A percentile compares a stretch with the other conserved stretches of the same genome.
phyloP scores from a whole-genome alignment of 495 filamentous ascomycete genomes.

The Ramalina intermedia region DNA sequence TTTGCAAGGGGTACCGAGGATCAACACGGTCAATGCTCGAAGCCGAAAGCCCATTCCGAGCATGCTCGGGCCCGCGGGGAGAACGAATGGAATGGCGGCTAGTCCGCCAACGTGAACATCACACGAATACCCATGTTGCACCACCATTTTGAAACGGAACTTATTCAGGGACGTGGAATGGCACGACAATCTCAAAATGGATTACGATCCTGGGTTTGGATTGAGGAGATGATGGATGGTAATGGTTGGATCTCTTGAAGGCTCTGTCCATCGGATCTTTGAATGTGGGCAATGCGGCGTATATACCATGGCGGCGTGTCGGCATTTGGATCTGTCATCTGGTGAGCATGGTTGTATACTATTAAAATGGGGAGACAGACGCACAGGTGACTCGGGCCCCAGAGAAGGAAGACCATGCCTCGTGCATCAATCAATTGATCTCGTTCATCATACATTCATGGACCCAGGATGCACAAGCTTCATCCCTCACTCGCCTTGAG shows the following conservation, averaged over 20 bases:
- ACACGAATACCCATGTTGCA: too few species aligned
- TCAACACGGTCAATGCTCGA: slow-evolving; percentile 36
- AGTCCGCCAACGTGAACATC: slow-evolving; percentile 21
- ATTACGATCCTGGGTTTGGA: not conserved
- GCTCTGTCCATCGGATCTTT: too few species aligned
- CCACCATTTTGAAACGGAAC: not conserved
- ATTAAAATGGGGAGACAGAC: too few species aligned
- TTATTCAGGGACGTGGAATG: slow-evolving; percentile 1
- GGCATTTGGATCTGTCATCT: too few species aligned
- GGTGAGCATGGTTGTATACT: too few species aligned
- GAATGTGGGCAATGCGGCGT: too few species aligned
- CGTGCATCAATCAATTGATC: too few species aligned
- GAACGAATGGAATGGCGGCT: slow-evolving; percentile 35
- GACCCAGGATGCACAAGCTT: not conserved
- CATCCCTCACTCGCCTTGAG: not conserved
- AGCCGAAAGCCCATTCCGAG: slow-evolving; percentile 61
- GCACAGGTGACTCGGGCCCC: too few species aligned
- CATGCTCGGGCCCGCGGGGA: slow-evolving; percentile 30
- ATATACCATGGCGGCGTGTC: too few species aligned
- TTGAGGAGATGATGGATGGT: not conserved
- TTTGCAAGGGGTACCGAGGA: slow-evolving; percentile 57
- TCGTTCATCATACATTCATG: too few species aligned
- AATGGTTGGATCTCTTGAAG: not conserved
- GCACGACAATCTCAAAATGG: too few species aligned
- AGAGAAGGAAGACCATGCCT: too few species aligned